Conservation (phyloP, 768 basidiomycete species). For the Glaciozyma martinii region DNA sequence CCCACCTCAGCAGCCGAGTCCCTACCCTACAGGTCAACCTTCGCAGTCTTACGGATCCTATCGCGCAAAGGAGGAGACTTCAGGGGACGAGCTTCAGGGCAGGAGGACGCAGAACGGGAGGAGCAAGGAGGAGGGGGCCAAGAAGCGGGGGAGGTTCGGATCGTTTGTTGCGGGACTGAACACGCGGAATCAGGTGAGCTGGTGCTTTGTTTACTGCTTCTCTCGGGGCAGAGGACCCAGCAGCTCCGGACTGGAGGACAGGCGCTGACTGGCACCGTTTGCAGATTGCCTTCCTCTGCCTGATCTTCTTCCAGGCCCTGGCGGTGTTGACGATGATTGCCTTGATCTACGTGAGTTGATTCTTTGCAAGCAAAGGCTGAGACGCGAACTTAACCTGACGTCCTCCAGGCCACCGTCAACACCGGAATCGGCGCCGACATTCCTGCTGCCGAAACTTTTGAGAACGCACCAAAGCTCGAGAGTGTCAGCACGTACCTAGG, state of each 20-base stretch:
- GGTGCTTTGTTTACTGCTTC: not conserved
- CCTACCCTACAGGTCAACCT: no score
- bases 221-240: not conserved
- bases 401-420: not conserved
- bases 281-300: conserved; percentile 16
- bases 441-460: not conserved
- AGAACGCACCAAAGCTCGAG: conserved; percentile 17
- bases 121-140: no score
- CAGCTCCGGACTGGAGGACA: not conserved
- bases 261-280: not conserved
- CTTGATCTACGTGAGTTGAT: conserved; percentile 18
- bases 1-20: no score
- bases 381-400: not conserved
- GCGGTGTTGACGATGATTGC: conserved; percentile 25
- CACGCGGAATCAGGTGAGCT: conserved; percentile 1
- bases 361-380: no score
- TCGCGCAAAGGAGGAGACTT: no score
- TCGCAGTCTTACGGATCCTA: no score
- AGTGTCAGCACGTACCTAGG: conserved; percentile 26
- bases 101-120: no score
- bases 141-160: no score
- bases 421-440: conserved; percentile 14
- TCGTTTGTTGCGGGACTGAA: not conserved
- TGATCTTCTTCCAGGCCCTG: conserved; percentile 12
- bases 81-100: no score